Evolutionary conservation across 768 basidiomycete genomes (phyloP).

Genomic region (Sistotremastrum niveocremeum): DNA sequence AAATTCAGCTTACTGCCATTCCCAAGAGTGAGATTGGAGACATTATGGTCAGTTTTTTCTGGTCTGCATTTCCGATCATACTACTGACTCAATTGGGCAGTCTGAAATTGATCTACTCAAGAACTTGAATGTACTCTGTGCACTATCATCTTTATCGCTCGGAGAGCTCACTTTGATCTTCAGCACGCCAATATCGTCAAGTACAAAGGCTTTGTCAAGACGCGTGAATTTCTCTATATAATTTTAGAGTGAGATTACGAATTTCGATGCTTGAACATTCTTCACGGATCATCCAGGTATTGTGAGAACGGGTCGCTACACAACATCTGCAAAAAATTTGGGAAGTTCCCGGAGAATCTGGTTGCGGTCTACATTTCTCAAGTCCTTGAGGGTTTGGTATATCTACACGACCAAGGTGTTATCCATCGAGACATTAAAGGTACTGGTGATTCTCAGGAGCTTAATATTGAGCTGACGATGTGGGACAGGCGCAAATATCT

Average conservation of each 20-base stretch:
- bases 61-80: background rate
- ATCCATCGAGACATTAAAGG: slow-evolving; percentile 99
- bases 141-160: slow-evolving; percentile 2
- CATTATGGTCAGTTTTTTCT: slow-evolving; percentile 65
- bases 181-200: slow-evolving; percentile 97
- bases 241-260: slow-evolving; percentile 66
- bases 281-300: slow-evolving; percentile 36
- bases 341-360: slow-evolving; percentile 95
- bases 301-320: slow-evolving; percentile 98
- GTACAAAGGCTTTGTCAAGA: slow-evolving; percentile 97
- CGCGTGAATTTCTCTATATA: slow-evolving; percentile 88
- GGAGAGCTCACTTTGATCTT: slow-evolving; percentile 2
- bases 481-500: slow-evolving; percentile 57
- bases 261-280: background rate
- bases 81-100: slow-evolving; percentile 24
- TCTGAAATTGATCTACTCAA: slow-evolving; percentile 96
- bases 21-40: slow-evolving; percentile 88
- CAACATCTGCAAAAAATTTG: slow-evolving; percentile 91
- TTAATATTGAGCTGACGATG: no score
- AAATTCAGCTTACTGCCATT: slow-evolving; percentile 89
- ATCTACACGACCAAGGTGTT: slow-evolving; percentile 98
- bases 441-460: no score
- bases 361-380: slow-evolving; percentile 96
- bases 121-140: slow-evolving; percentile 69
- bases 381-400: slow-evolving; percentile 88